Conservation (phyloP, 2,329 filamentous ascomycete genomes). For the Alternaria ventricosa region DNA sequence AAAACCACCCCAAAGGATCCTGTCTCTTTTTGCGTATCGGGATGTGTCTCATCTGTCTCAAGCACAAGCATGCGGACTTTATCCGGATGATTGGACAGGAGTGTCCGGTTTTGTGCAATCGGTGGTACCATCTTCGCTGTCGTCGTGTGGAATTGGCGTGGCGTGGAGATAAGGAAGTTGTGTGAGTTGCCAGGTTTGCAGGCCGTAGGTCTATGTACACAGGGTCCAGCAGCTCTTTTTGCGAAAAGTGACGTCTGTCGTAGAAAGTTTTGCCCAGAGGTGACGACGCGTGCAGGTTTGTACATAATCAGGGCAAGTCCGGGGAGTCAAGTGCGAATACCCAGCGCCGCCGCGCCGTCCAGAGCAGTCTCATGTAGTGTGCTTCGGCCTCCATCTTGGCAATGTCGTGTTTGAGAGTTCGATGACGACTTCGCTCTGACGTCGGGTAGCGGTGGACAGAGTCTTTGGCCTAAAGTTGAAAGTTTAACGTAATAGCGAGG, state of each 20-base stretch:
- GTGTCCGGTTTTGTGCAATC: slow-evolving; percentile 24
- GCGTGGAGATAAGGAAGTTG: background rate
- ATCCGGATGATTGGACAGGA: slow-evolving; percentile 33
- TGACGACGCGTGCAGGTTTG: slow-evolving; percentile 18
- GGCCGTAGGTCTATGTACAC: background rate
- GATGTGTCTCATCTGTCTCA: slow-evolving; percentile 64
- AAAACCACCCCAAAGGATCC: slow-evolving; percentile 64
- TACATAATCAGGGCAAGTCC: slow-evolving; percentile 14
- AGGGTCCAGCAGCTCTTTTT: background rate
- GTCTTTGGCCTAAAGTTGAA: slow-evolving; percentile 1
- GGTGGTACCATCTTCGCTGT: slow-evolving; percentile 30
- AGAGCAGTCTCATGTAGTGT: slow-evolving; percentile 18
- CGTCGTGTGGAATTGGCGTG: background rate
- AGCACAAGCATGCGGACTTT: slow-evolving; percentile 60
- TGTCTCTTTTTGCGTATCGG: slow-evolving; percentile 56
- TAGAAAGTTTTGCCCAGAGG: slow-evolving; percentile 4
- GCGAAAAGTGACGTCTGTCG: slow-evolving; percentile 5
- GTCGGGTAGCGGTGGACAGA: slow-evolving; percentile 3
- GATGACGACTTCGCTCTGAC: slow-evolving; percentile 24
- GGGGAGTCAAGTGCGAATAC: background rate
- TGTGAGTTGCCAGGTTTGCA: background rate
- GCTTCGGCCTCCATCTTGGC: slow-evolving; percentile 21
- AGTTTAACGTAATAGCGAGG: slow-evolving; percentile 26
- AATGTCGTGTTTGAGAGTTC: slow-evolving; percentile 11
- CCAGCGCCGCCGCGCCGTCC: slow-evolving; percentile 5